Percentiles rank a stretch among this genome's conserved stretches.
phyloP scores from a whole-genome alignment of 2,329 filamentous ascomycete species.

The Teratosphaeria epicoccoides region DNA sequence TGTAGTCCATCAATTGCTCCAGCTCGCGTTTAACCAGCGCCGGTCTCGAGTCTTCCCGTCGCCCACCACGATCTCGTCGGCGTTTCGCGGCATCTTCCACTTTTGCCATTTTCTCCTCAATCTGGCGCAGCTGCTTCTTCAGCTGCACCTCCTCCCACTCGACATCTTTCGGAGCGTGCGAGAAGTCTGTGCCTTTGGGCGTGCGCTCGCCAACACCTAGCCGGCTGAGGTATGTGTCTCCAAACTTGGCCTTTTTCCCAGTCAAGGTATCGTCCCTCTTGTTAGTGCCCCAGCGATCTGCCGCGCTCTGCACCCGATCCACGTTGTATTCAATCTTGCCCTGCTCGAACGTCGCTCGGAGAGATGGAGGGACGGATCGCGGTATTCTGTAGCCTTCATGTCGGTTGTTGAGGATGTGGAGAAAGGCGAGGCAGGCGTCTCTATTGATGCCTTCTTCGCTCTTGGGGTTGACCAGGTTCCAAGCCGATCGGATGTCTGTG shows the following conservation, averaged over 20 bases:
- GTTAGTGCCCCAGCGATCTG: constrained; percentile 68
- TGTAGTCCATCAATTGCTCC: constrained; percentile 90
- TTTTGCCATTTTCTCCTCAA: constrained; percentile 77
- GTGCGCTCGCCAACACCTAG: constrained; percentile 68
- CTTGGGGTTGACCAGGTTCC: constrained; percentile 95
- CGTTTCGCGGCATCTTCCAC: constrained; percentile 59
- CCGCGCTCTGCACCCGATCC: constrained; percentile 51
- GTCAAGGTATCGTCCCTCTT: constrained; percentile 71
- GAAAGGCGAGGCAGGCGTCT: constrained; percentile 84
- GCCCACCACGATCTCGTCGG: constrained; percentile 29
- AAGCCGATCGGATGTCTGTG: constrained; percentile 77
- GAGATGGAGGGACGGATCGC: constrained; percentile 78
- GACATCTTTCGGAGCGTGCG: constrained; percentile 66
- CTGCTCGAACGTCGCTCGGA: constrained; percentile 83
- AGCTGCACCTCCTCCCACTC: constrained; percentile 97
- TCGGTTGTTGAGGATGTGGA: constrained; percentile 92
- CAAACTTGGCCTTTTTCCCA: constrained; percentile 92
- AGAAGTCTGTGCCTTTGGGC: constrained; percentile 82
- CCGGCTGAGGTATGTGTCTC: constrained; percentile 88
- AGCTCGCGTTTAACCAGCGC: constrained; percentile 89
- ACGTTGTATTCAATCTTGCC: constrained; percentile 95
- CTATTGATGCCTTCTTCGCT: constrained; percentile 77
- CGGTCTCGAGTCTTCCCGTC: constrained; percentile 61
- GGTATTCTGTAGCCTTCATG: constrained; percentile 94
- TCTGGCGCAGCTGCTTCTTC: constrained; percentile 80